phyloP scores from a whole-genome alignment of 257 asterid genomes.

The Anisodus acutangulus region DNA sequence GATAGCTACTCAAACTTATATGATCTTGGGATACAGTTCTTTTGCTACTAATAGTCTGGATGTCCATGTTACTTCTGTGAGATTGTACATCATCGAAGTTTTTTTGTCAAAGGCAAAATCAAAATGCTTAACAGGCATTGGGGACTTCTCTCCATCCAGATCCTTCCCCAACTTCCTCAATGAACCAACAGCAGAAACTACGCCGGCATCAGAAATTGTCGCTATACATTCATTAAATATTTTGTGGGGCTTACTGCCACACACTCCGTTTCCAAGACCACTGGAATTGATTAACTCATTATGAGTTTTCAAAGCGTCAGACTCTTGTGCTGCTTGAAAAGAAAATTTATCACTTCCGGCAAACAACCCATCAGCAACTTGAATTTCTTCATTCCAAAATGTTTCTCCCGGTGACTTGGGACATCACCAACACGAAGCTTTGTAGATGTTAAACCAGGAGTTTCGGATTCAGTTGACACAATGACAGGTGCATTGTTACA shows the following conservation, averaged over 20 bases:
- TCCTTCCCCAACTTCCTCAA: slow-evolving; percentile 50
- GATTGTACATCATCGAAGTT: slow-evolving; percentile 39
- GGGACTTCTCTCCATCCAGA: slow-evolving; percentile 69
- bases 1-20: slow-evolving; percentile 33
- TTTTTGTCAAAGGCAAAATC: slow-evolving; percentile 71
- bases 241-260: slow-evolving; percentile 35
- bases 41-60: slow-evolving; percentile 38
- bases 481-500: slow-evolving; percentile 53
- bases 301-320: slow-evolving; percentile 46
- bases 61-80: slow-evolving; percentile 41
- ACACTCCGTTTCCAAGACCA: slow-evolving; percentile 46
- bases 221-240: slow-evolving; percentile 35
- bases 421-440: slow-evolving; percentile 49
- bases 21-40: slow-evolving; percentile 43
- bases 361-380: slow-evolving; percentile 81
- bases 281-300: slow-evolving; percentile 44
- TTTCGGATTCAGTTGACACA: slow-evolving; percentile 47
- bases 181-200: slow-evolving; percentile 50
- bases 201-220: slow-evolving; percentile 41
- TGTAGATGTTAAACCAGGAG: slow-evolving; percentile 54
- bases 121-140: slow-evolving; percentile 91
- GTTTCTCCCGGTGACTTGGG: slow-evolving; percentile 94
- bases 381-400: slow-evolving; percentile 95
- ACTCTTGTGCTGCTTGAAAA: slow-evolving; percentile 45
- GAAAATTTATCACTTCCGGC: slow-evolving; percentile 50